These are phyloP conservation scores for Brettanomyces bruxellensis DNA, from an alignment of 805 yeast genomes.

Conservation along the genomic window DNA sequence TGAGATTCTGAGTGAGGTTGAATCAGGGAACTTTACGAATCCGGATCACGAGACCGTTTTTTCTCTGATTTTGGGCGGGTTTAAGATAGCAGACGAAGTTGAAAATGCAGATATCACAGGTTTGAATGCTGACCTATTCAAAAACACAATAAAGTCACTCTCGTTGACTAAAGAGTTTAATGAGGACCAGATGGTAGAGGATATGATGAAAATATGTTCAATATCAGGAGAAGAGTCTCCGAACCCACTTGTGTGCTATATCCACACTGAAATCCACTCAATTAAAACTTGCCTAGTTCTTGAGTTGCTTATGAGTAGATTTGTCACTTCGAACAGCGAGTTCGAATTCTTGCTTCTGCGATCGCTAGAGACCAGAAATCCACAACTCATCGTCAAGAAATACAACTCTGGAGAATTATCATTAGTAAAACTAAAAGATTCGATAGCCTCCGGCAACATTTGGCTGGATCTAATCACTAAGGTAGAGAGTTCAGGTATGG, in stretches of 20 bases:
- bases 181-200: background rate
- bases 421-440: conserved; percentile 5
- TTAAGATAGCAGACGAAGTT: conserved; percentile 4
- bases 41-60: conserved; percentile 12
- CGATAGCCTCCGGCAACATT: conserved; percentile 8
- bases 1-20: conserved; percentile 17
- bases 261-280: conserved; percentile 6
- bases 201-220: conserved; percentile 5
- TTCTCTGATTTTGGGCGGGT: conserved; percentile 10
- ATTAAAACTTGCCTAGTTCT: conserved; percentile 10
- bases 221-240: conserved; percentile 2
- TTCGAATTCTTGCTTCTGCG: conserved; percentile 17
- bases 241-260: conserved; percentile 6
- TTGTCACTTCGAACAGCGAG: conserved; percentile 8
- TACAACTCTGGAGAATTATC: conserved; percentile 8
- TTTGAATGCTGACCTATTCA: background rate
- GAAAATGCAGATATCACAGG: background rate
- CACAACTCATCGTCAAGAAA: conserved; percentile 7
- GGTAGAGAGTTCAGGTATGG: conserved; percentile 4
- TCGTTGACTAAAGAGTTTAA: background rate
- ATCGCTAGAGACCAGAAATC: conserved; percentile 13
- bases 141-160: background rate
- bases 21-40: conserved; percentile 10
- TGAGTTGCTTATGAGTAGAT: conserved; percentile 9
- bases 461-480: conserved; percentile 14